These are phyloP conservation scores for Gastrolobium villosum DNA, from an alignment of 306 rosid genomes.

Conservation along the genomic window DNA sequence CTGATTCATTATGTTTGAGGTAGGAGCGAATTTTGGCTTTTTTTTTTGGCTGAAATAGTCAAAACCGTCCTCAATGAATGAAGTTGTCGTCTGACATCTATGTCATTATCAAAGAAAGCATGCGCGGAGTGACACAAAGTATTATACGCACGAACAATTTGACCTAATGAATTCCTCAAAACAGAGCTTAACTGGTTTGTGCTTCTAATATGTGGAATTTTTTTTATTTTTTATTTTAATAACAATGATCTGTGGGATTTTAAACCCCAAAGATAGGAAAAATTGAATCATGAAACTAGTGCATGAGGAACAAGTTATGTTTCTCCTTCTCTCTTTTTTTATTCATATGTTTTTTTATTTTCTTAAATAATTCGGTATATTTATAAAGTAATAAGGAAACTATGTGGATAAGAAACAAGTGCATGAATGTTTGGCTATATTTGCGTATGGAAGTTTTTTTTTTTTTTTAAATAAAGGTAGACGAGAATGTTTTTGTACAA, in stretches of 20 bases:
- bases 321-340: slow-evolving; percentile 12
- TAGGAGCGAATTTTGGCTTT: slow-evolving; percentile 43
- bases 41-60: slow-evolving; percentile 45
- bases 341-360: too few relatives aligned
- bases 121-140: slow-evolving; percentile 52
- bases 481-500: slow-evolving; percentile 4
- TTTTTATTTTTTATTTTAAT: too few relatives aligned
- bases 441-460: not conserved
- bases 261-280: not conserved
- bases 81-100: slow-evolving; percentile 51
- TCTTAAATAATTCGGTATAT: too few relatives aligned
- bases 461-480: not conserved
- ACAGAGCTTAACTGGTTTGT: not conserved
- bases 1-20: slow-evolving; percentile 23
- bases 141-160: slow-evolving; percentile 1
- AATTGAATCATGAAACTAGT: not conserved
- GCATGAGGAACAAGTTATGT: not conserved
- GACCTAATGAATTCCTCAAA: not conserved
- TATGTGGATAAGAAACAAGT: not conserved
- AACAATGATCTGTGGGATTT: too few relatives aligned
- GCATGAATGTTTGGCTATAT: slow-evolving; percentile 1
- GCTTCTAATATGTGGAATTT: too few relatives aligned
- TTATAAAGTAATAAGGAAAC: too few relatives aligned
- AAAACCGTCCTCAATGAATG: slow-evolving; percentile 48
- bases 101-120: slow-evolving; percentile 61